Percentiles rank a stretch among this genome's conserved stretches.
phyloP scores from a whole-genome alignment of 163 green algal genomes.

The Volvox carteri region DNA sequence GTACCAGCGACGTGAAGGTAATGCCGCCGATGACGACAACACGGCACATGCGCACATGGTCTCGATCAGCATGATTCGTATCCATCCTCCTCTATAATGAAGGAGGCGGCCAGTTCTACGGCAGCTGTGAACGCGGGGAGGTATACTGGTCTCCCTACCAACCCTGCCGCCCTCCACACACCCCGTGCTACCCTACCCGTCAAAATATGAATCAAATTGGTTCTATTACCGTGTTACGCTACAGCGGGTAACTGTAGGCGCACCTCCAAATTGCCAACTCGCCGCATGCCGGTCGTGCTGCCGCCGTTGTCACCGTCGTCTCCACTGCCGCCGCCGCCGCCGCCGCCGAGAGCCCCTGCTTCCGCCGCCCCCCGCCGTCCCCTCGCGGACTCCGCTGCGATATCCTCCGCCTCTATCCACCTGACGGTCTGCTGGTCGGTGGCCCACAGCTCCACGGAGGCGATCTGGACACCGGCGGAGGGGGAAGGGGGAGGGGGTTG shows the following conservation, averaged over 20 bases:
- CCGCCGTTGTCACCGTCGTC: not conserved
- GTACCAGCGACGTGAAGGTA: not conserved
- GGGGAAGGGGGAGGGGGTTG: not conserved
- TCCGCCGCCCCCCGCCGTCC: not conserved
- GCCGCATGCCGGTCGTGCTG: not conserved
- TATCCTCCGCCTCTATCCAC: not conserved
- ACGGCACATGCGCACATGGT: not conserved
- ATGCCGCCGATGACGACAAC: not conserved
- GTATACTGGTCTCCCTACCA: not conserved
- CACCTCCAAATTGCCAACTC: constrained; percentile 17
- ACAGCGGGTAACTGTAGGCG: not conserved
- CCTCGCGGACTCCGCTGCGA: too few relatives aligned
- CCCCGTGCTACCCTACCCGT: not conserved
- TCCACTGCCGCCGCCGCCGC: not conserved
- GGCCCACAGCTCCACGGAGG: constrained; percentile 49
- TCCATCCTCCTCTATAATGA: not conserved
- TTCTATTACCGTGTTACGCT: not conserved
- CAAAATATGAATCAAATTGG: not conserved
- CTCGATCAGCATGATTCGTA: not conserved
- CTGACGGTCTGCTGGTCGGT: not conserved
- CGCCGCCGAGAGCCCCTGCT: not conserved
- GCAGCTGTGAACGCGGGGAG: not conserved
- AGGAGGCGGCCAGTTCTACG: not conserved
- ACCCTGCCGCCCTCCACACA: not conserved
- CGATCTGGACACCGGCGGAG: constrained; percentile 1